Base-by-base conservation (phyloP, 2,329 filamentous ascomycete species). In the Hypoxylon sp. region DNA sequence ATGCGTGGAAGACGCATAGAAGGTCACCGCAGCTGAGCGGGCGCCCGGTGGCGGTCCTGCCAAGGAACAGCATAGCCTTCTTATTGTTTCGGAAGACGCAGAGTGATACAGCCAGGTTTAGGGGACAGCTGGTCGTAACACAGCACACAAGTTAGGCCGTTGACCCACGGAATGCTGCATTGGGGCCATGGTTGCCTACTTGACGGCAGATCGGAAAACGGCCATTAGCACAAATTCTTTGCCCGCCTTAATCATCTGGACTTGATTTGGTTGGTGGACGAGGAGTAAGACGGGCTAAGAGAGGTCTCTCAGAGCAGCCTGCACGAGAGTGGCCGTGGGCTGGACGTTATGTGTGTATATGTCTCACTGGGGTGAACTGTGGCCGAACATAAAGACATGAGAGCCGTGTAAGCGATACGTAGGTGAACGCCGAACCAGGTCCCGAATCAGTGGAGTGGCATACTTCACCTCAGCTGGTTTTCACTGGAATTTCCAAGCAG, bases 1-100 rank as follows among this genome's bases (percentile, higher is more conserved):
- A 28, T 58, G 60, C 66, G 51, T 68, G 48, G 66, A 68, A 68
- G 55, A 38, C 60, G 62, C 62, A 63, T 65, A 53, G 65, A 68
- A 68, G 62, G 42, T 48, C 55, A 44, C 48, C 24, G 53, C 44
- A 57, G 45, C 45, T 36, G 30, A 62, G 40, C 11, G 40, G 36
- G 42, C 40, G 24, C 40, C 48, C 28, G 22, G 26, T 33, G 32
- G 42, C 18, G 24, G 48, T 32, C 30, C 16, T 26, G 22, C 36
- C 26, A 33, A 59, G 28, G 42, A 38, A 44, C 9, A 38, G 32
- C 32, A 26, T 48, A 38, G 16, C 56, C 51, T 56, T 59, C 49
- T 56, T 60, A 60, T 64, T 61, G 65, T 64, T 55, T 69, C 64
- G 67, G 61, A 62, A 67, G 57, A 14, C 32, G 57, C 53, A 54